phyloP scores from a whole-genome alignment of 2,329 filamentous ascomycete genomes.

The Blastomyces parvus region DNA sequence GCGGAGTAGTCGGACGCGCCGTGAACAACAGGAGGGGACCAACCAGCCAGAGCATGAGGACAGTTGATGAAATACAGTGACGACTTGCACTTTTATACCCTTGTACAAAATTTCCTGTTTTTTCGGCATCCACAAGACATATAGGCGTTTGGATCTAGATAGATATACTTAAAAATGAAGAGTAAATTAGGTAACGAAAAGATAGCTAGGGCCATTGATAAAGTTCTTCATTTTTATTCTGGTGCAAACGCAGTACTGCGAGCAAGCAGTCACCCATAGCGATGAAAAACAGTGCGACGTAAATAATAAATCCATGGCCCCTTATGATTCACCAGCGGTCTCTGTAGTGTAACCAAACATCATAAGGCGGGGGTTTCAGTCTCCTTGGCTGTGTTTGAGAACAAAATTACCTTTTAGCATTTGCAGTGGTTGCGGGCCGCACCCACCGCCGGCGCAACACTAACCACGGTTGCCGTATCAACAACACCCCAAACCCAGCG shows the following conservation, averaged over 20 bases:
- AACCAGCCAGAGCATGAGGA: background rate
- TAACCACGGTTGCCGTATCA: slow-evolving; percentile 4
- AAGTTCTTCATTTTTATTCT: background rate
- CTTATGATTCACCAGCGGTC: background rate
- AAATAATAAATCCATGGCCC: background rate
- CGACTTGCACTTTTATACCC: background rate
- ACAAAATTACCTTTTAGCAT: background rate
- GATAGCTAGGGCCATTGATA: background rate
- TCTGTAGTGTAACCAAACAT: background rate
- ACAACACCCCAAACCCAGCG: background rate
- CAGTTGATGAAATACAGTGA: background rate
- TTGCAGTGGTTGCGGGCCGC: background rate
- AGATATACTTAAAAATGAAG: background rate
- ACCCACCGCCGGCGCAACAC: background rate
- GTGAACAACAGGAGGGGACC: background rate
- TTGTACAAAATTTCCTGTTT: background rate
- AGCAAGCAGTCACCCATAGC: too few relatives aligned
- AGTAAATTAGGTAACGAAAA: background rate
- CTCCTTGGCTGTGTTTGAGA: background rate
- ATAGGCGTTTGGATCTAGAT: slow-evolving; percentile 4
- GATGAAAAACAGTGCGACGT: background rate
- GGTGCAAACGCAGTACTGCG: background rate
- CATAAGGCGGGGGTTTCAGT: background rate
- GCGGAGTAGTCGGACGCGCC: slow-evolving; percentile 20
- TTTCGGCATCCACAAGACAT: slow-evolving; percentile 1